phyloP scores from a whole-genome alignment of 805 yeast genomes.

The Zygoascus ofunaensis region DNA sequence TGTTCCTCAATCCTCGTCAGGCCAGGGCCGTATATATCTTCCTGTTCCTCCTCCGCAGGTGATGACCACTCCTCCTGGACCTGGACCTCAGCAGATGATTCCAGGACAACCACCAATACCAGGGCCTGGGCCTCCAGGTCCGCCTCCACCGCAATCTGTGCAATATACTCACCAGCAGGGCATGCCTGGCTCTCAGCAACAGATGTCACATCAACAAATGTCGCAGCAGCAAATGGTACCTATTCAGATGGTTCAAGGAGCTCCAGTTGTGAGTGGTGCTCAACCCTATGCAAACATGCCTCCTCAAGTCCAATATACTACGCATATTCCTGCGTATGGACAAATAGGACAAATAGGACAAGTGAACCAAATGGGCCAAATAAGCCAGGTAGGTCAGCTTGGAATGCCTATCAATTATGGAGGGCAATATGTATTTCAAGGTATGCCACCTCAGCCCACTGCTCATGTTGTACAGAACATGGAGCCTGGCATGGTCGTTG shows the following conservation, averaged over 20 bases:
- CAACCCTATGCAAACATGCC: neutral
- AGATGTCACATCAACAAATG: neutral
- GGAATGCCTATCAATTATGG: too few relatives aligned
- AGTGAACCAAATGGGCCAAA: too few relatives aligned
- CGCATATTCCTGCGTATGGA: neutral
- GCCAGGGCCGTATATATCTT: neutral
- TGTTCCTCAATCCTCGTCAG: conserved; percentile 1
- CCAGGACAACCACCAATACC: neutral
- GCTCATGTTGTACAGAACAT: too few relatives aligned
- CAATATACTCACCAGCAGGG: neutral
- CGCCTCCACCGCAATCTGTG: neutral
- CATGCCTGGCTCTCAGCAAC: neutral
- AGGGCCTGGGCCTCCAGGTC: neutral
- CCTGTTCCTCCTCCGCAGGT: neutral
- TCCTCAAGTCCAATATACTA: neutral
- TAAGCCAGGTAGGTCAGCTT: too few relatives aligned
- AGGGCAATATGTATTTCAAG: too few relatives aligned
- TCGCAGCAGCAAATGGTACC: neutral
- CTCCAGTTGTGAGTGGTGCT: neutral
- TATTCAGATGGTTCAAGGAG: neutral
- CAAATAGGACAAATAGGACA: too few relatives aligned
- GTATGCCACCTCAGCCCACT: too few relatives aligned
- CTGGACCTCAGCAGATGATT: neutral
- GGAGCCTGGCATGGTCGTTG: too few relatives aligned
- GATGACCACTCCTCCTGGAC: too few relatives aligned